Conservation (phyloP, 169 alveolate species). For the Plasmodium sp. region DNA sequence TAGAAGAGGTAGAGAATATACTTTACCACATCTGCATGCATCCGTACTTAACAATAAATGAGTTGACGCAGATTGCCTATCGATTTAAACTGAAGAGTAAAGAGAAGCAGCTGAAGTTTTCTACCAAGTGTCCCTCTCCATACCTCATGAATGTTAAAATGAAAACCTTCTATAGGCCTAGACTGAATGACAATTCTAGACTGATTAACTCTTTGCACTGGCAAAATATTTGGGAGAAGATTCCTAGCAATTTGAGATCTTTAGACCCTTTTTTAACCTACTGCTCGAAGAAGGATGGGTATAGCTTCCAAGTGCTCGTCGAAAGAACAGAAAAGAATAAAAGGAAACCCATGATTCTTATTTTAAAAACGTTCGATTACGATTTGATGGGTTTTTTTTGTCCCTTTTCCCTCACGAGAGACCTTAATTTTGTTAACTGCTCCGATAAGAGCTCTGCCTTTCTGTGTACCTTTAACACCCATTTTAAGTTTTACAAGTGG, state of each 20-base stretch:
- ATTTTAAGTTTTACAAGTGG: constrained; percentile 62
- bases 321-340: constrained; percentile 66
- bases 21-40: constrained; percentile 82
- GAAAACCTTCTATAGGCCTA: constrained; percentile 83
- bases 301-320: constrained; percentile 23
- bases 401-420: constrained; percentile 68
- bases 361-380: constrained; percentile 44
- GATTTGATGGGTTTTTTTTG: constrained; percentile 69
- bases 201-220: constrained; percentile 78
- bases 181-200: constrained; percentile 74
- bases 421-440: constrained; percentile 30
- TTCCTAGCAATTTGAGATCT: constrained; percentile 55
- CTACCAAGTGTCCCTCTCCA: constrained; percentile 76
- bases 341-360: constrained; percentile 67
- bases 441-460: constrained; percentile 65
- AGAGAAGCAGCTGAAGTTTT: constrained; percentile 73
- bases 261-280: constrained; percentile 43
- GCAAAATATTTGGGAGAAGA: constrained; percentile 82
- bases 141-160: constrained; percentile 83
- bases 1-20: constrained; percentile 79
- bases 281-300: constrained; percentile 43
- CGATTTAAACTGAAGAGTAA: constrained; percentile 78
- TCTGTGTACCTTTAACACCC: constrained; percentile 42
- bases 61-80: constrained; percentile 82
- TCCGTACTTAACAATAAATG: constrained; percentile 74